A percentile compares a stretch with the other conserved stretches of the same genome.
phyloP scores from a whole-genome alignment of 805 yeast genomes.

The Danielia oregonensis region DNA sequence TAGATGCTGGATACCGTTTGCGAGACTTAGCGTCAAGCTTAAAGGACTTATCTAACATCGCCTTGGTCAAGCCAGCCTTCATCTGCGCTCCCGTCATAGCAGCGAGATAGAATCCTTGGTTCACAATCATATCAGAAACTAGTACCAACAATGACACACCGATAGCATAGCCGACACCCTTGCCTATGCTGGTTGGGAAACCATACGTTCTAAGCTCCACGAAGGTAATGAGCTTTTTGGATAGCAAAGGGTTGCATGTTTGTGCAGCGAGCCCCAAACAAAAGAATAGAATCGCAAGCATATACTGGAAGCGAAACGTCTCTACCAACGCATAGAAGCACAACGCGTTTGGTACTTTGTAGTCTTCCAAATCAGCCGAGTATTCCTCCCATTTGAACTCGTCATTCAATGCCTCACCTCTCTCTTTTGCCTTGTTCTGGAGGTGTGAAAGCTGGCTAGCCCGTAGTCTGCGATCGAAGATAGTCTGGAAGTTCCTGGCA shows the following conservation, averaged over 20 bases:
- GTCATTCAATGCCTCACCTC: neutral
- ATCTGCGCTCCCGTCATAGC: conserved; percentile 4
- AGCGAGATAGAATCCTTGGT: conserved; percentile 4
- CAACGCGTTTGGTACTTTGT: neutral
- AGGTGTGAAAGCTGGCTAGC: neutral
- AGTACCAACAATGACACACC: conserved; percentile 4
- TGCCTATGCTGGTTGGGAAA: neutral
- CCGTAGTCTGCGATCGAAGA: conserved; percentile 1
- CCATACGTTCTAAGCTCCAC: conserved; percentile 3
- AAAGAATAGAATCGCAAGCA: neutral
- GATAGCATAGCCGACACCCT: conserved; percentile 10
- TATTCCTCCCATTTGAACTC: no score
- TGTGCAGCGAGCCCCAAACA: conserved; percentile 2
- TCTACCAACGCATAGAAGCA: neutral
- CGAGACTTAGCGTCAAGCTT: conserved; percentile 2
- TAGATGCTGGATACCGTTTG: conserved; percentile 3
- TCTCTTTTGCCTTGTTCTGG: neutral
- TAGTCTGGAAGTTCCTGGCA: conserved; percentile 6
- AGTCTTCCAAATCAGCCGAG: conserved; percentile 4
- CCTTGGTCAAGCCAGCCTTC: conserved; percentile 3
- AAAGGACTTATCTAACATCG: conserved; percentile 8
- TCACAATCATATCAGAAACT: neutral
- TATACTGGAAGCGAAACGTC: conserved; percentile 1
- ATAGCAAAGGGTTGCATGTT: conserved; percentile 5
- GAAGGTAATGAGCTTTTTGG: conserved; percentile 4